Evolutionary conservation across 768 basidiomycete species (phyloP).

Genomic region (Pisolithus orientalis): DNA sequence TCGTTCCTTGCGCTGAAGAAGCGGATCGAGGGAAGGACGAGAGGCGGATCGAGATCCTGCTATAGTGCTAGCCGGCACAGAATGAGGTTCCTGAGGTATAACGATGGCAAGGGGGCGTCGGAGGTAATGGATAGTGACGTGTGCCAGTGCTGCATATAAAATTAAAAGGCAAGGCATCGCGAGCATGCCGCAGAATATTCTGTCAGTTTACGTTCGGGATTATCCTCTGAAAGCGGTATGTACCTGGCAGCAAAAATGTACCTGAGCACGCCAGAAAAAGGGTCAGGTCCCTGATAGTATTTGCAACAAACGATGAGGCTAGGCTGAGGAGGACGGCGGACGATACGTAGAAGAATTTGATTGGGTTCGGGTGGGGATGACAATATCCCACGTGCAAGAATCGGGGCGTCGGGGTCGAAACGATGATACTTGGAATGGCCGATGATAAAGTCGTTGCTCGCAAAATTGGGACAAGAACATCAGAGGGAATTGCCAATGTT

Average conservation of each 20-base stretch:
- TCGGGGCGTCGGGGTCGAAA: slow-evolving; percentile 49
- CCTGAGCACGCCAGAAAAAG: slow-evolving; percentile 47
- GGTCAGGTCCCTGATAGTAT: slow-evolving; percentile 41
- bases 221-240: background rate
- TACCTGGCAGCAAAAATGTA: slow-evolving; percentile 62
- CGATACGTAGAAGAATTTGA: slow-evolving; percentile 36
- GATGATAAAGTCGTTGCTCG: slow-evolving; percentile 49
- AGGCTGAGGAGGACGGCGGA: slow-evolving; percentile 41
- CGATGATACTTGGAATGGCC: slow-evolving; percentile 52
- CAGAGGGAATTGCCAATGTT: slow-evolving; percentile 1
- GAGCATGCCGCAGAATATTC: background rate
- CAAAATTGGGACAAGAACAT: slow-evolving; percentile 28
- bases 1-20: slow-evolving; percentile 82
- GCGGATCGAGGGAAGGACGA: slow-evolving; percentile 48
- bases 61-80: slow-evolving; percentile 14
- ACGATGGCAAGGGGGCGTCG: slow-evolving; percentile 80
- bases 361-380: slow-evolving; percentile 35
- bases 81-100: slow-evolving; percentile 45
- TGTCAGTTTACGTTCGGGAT: too few species aligned
- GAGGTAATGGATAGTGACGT: slow-evolving; percentile 81
- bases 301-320: slow-evolving; percentile 33
- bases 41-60: slow-evolving; percentile 9
- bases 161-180: background rate
- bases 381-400: slow-evolving; percentile 39
- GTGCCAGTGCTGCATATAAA: slow-evolving; percentile 49